phyloP scores from a whole-genome alignment of 2,329 filamentous ascomycete genomes.

The Ceratocystis ficicola region DNA sequence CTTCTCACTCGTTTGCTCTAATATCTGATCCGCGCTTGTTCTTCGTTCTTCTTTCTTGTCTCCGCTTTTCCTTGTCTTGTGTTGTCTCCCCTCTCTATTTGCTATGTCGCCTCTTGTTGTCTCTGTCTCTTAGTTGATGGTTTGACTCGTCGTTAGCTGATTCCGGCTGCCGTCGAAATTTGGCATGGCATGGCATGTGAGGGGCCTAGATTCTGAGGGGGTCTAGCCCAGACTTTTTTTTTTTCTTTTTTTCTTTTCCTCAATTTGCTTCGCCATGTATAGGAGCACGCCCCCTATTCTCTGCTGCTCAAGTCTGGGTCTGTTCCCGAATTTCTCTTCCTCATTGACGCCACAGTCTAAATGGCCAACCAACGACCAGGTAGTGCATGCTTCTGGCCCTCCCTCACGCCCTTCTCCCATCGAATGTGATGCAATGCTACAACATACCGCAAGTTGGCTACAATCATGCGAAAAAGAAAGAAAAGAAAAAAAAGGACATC shows the following conservation, averaged over 20 bases:
- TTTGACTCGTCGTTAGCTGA: constrained; percentile 9
- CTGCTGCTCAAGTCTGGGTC: not conserved
- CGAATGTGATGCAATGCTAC: not conserved
- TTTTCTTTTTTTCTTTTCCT: not conserved
- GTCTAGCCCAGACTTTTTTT: not conserved
- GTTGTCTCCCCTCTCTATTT: not conserved
- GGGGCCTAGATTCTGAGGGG: not conserved
- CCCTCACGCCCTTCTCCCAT: too few species aligned
- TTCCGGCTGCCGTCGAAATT: constrained; percentile 1
- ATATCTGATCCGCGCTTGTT: constrained; percentile 5
- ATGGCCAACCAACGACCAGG: not conserved
- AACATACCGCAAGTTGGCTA: not conserved
- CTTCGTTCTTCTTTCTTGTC: not conserved
- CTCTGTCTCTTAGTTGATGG: constrained; percentile 2
- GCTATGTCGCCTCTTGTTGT: not conserved
- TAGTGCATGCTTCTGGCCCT: not conserved
- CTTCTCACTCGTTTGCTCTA: not conserved
- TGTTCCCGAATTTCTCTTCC: not conserved
- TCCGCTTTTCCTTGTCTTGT: not conserved
- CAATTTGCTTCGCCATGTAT: not conserved
- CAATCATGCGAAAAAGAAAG: not conserved
- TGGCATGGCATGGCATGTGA: not conserved
- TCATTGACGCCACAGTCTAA: not conserved
- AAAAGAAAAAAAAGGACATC: not conserved
- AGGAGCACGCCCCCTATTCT: not conserved